Evolutionary conservation across 1,139 yeast species (phyloP).

Genomic region (Blastobotrys proliferans): DNA sequence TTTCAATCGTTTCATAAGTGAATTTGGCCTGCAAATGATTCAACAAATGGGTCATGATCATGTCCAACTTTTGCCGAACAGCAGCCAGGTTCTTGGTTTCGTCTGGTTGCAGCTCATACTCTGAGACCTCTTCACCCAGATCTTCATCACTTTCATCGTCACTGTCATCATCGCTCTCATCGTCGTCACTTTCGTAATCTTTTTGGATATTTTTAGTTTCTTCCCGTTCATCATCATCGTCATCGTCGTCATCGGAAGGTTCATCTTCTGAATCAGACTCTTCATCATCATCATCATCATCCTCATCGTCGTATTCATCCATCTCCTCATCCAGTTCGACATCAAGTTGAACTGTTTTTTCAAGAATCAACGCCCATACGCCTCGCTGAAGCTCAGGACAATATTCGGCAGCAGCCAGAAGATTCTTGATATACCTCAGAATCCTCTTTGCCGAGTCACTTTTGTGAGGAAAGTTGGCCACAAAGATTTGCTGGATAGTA

Average conservation of each 20-base stretch:
- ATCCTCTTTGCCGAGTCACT: slow-evolving; percentile 53
- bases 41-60: slow-evolving; percentile 55
- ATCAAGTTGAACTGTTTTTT: slow-evolving; percentile 78
- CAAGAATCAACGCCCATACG: slow-evolving; percentile 77
- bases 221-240: slow-evolving; percentile 21
- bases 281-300: slow-evolving; percentile 57
- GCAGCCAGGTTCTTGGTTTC: slow-evolving; percentile 25
- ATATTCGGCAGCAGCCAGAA: slow-evolving; percentile 57
- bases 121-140: slow-evolving; percentile 36
- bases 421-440: slow-evolving; percentile 61
- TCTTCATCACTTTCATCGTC: slow-evolving; percentile 34
- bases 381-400: slow-evolving; percentile 65
- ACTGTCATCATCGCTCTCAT: slow-evolving; percentile 23
- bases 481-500: slow-evolving; percentile 56
- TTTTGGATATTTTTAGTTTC: slow-evolving; percentile 26
- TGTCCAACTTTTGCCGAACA: slow-evolving; percentile 55
- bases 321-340: slow-evolving; percentile 90
- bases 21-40: slow-evolving; percentile 48
- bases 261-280: slow-evolving; percentile 53
- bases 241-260: slow-evolving; percentile 38
- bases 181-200: slow-evolving; percentile 31
- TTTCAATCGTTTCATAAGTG: slow-evolving; percentile 47
- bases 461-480: slow-evolving; percentile 72
- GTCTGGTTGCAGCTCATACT: slow-evolving; percentile 33
- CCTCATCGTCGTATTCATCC: slow-evolving; percentile 79